Evolutionary conservation across 495 filamentous ascomycete genomes (phyloP), one percentile per base, ranked within the genome.

Genomic region (Penicillium herquei): DNA sequence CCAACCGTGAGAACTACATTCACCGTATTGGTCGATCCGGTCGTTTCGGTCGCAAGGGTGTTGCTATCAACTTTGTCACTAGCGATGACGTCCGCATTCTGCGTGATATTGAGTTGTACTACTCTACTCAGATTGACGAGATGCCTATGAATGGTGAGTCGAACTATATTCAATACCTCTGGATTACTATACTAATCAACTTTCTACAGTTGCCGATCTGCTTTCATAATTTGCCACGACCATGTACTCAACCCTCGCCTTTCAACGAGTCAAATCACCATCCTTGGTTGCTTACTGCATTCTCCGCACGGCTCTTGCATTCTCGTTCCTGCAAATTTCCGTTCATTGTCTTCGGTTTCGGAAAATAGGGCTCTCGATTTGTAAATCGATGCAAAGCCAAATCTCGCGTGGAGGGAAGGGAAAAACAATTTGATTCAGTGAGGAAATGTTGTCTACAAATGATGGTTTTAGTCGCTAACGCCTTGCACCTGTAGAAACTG

Each of bases 1-100:
- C 87, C 68, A 99, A 99, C 78, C 92, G 94, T 84, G 94, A 99
- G 76, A 99, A 99, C 77, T 99, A 99, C 74, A 98, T 99, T 70
- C 94, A 99, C 74, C 85, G 94, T 60, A 99, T 99, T 65, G 94
- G 94, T 71, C 87, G 94, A 69, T 89, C 88, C 70, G 94, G 94
- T 67, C 87, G 94, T 61, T 99, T 99, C 74, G 94, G 94, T 58
- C 84, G 94, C 46, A 99, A 99, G 80, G 94, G 94, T 81, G 94
- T 99, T 62, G 94, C 94, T 9, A 99, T 99, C 81, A 99, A 99
- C 79, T 99, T 99, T 60, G 94, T 99, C 53, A 99, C 94, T 1
- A 90, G 83, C 67, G 94, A 99, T 58, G 94, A 99, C 70, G 94
- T 99, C 47, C 86, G 95, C 61, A 99, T 99, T 70, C 81, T 99